Base-by-base conservation (phyloP, 1,139 yeast species). In the Chernovozyma sophiae-reginae region DNA sequence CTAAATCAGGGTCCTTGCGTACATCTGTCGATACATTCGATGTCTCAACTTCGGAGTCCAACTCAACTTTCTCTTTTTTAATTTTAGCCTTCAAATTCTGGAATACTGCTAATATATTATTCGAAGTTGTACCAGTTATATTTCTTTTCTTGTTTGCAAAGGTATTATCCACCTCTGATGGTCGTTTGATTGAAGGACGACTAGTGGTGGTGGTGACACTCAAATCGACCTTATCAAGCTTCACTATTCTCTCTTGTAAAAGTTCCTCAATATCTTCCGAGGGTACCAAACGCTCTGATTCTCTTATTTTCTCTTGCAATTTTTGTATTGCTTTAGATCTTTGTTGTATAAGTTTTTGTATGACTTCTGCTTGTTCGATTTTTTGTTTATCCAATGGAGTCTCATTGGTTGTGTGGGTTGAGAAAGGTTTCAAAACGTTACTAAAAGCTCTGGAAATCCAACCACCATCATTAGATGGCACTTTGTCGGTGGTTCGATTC, bases 1-100 rank as follows among this genome's bases (percentile, higher is more conserved):
- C n/a, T n/a, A n/a, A n/a, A n/a, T n/a, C n/a, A n/a, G n/a, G n/a
- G n/a, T n/a, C n/a, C n/a, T n/a, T n/a, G n/a, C n/a, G n/a, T 6
- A 14, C 29, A 85, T 60, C 52, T 75, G 73, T 63, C 83, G 80
- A 45, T 71, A 55, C 48, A 72, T 6, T 6, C 8, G 6, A 6
- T 11, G 12, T 12, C 8, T 6, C 12, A 14, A 14, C 10, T 26
- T 16, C 68, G 34, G 56, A 48, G 62, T 79, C 85, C 33, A 65
- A 47, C 28, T 58, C 52, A 41, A 63, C 62, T 47, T 65, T 60
- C 42, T 67, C 56, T 27, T 61, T 55, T 47, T 76, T 75, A 45
- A 74, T 47, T 33, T 61, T 26, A 13, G 29, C 29, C 29, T 26
- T 26, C 12, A 26, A 26, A 26, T 13, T 26, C 18, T 26, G 29